Evolutionary conservation across 768 basidiomycete genomes (phyloP).

Genomic region (Calocybe cyanea): DNA sequence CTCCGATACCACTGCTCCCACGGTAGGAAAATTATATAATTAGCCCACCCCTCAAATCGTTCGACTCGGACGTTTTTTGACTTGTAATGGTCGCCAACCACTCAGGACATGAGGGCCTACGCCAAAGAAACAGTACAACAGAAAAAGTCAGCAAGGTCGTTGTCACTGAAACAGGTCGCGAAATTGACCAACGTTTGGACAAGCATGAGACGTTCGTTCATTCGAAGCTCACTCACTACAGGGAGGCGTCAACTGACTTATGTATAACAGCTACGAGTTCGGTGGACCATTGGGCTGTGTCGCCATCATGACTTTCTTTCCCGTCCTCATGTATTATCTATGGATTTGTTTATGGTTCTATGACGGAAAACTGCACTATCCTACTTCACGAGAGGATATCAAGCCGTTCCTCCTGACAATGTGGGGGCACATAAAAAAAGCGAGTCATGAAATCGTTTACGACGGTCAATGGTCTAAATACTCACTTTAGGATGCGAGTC

Average conservation of each 20-base stretch:
- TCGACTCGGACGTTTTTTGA: slow-evolving; percentile 8
- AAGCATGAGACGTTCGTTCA: slow-evolving; percentile 55
- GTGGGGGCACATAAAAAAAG: slow-evolving; percentile 82
- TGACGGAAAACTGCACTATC: slow-evolving; percentile 76
- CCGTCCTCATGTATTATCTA: slow-evolving; percentile 95
- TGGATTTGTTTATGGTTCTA: slow-evolving; percentile 98
- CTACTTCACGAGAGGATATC: slow-evolving; percentile 65
- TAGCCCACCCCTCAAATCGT: slow-evolving; percentile 11
- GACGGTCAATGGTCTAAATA: background rate
- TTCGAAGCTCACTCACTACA: background rate
- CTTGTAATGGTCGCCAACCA: slow-evolving; percentile 16
- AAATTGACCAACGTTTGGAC: slow-evolving; percentile 71
- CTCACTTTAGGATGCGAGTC: slow-evolving; percentile 76
- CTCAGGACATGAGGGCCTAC: slow-evolving; percentile 16
- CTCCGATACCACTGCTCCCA: slow-evolving; percentile 4
- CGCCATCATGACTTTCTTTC: slow-evolving; percentile 94
- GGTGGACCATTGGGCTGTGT: slow-evolving; percentile 90
- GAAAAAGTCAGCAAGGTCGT: slow-evolving; percentile 27
- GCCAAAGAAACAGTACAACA: slow-evolving; percentile 20
- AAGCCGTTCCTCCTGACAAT: slow-evolving; percentile 75
- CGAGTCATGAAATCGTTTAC: slow-evolving; percentile 26
- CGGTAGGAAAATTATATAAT: slow-evolving; percentile 8
- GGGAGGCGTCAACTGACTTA: slow-evolving; percentile 6
- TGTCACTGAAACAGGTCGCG: slow-evolving; percentile 68
- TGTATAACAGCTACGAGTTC: slow-evolving; percentile 77